phyloP scores from a whole-genome alignment of 108 stramenopile species.

The Cyclostephanos invisitatus region DNA sequence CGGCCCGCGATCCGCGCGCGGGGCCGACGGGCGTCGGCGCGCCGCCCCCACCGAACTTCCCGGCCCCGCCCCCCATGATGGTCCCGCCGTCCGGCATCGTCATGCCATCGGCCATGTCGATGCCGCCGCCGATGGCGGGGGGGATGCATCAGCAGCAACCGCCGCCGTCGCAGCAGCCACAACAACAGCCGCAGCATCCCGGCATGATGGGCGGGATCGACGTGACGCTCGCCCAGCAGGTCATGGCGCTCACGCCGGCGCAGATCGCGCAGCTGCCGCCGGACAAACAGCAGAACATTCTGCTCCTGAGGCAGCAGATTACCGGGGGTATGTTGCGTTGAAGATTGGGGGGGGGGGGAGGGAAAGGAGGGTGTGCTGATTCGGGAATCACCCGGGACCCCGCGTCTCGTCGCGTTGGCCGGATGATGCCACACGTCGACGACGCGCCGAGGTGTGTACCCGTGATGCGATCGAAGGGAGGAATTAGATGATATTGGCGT shows the following conservation, averaged over 20 bases:
- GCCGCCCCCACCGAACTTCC: constrained; percentile 39
- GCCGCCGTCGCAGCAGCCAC: constrained; percentile 44
- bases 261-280: constrained; percentile 85
- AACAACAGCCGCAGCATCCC: constrained; percentile 23
- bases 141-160: constrained; percentile 25
- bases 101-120: constrained; percentile 20
- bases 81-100: background rate
- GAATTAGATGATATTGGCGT: too few relatives aligned
- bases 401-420: too few relatives aligned
- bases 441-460: too few relatives aligned
- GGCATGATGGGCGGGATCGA: constrained; percentile 63
- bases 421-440: too few relatives aligned
- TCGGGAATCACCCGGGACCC: too few relatives aligned
- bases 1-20: constrained; percentile 45
- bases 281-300: constrained; percentile 88
- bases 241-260: constrained; percentile 81
- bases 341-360: background rate
- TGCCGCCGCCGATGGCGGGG: constrained; percentile 51
- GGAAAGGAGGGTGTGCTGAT: background rate
- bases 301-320: constrained; percentile 85
- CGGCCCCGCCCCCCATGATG: constrained; percentile 35
- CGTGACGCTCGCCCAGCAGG: constrained; percentile 83
- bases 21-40: constrained; percentile 25
- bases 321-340: constrained; percentile 24
- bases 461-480: too few relatives aligned